These are phyloP conservation scores for Phytophthora uliginosa DNA, from an alignment of 352 stramenopile genomes.

Conservation along the genomic window DNA sequence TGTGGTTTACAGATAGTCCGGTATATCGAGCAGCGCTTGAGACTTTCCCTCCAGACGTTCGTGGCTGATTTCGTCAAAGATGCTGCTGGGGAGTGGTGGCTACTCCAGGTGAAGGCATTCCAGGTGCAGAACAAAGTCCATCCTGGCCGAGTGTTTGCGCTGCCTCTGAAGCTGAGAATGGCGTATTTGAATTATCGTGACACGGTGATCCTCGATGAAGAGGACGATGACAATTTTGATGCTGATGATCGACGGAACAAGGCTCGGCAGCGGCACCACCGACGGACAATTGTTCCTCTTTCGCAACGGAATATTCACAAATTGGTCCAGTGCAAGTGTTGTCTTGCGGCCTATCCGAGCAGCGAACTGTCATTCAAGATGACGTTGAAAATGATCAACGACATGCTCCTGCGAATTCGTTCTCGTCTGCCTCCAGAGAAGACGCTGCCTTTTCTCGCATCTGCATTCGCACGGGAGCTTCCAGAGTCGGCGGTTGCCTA, in stretches of 20 bases:
- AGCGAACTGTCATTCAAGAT: constrained; percentile 89
- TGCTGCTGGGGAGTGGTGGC: constrained; percentile 72
- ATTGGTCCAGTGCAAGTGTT: constrained; percentile 85
- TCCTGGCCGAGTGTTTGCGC: constrained; percentile 45
- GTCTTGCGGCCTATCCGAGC: constrained; percentile 74
- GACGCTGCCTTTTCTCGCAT: constrained; percentile 54
- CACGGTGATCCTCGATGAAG: constrained; percentile 73
- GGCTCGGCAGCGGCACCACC: constrained; percentile 21
- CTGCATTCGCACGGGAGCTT: constrained; percentile 52
- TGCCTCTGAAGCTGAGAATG: constrained; percentile 52
- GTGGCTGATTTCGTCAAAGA: constrained; percentile 85
- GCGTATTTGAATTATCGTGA: constrained; percentile 76
- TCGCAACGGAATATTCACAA: constrained; percentile 77
- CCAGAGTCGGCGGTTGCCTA: constrained; percentile 74
- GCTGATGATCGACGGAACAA: constrained; percentile 26
- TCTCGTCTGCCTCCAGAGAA: constrained; percentile 64
- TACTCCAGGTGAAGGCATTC: constrained; percentile 86
- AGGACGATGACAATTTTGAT: constrained; percentile 48
- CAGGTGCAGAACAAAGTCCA: constrained; percentile 54
- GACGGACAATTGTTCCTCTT: constrained; percentile 33
- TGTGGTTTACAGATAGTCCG: constrained; percentile 63
- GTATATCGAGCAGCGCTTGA: constrained; percentile 74
- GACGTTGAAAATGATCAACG: constrained; percentile 90
- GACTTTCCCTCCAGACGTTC: constrained; percentile 69
- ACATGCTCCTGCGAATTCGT: constrained; percentile 79